Evolutionary conservation across 495 filamentous ascomycete genomes (phyloP), one percentile per base, ranked within the genome.

Genomic region (Bathelium albidoporum): DNA sequence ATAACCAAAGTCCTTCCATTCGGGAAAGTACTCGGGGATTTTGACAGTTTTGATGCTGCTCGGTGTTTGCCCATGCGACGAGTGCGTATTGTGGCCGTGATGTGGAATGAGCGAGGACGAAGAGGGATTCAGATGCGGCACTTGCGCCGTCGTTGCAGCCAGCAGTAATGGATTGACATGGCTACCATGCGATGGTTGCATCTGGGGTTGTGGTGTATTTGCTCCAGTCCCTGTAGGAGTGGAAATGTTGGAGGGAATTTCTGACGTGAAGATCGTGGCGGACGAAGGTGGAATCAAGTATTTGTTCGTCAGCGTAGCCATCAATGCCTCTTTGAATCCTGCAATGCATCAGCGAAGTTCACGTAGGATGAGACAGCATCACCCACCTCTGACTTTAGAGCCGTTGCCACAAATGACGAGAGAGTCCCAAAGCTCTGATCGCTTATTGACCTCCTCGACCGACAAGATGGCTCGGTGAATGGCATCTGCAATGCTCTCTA

Each of bases 231-330:
- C 91, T 41, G 85, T 80, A 12, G 94, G 94, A 0, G 94, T 97
- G 52, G 88, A 89, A 71, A 95, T 82, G 74, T 91, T 90, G 0
- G 89, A 94, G 22, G 91, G 91, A 36, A 98, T 84, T 75, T 98
- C 94, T 53, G 89, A 95, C 39, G 90, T 95, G 80, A 98, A 98
- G 70, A 97, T 97, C 39, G 91, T 96, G 26, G 88, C 91, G 1
- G 85, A 86, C 45, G 89, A 92, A 0, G 94, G 94, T 3, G 91
- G 93, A 63, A 97, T 87, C 41, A 95, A 79, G 72, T 94, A 95
- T 67, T 90, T 93, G 64, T 85, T 82, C 32, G 83, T 83, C 24
- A 97, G 80, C 0, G 87, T 90, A 36, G 84, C 78, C 44, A 97
- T 73, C 43, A 98, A 81, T 59, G 94, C 88, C 60, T 96, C 91